Base-by-base conservation (phyloP, 2,329 filamentous ascomycete genomes). In the Hymenoscyphus fraxineus region DNA sequence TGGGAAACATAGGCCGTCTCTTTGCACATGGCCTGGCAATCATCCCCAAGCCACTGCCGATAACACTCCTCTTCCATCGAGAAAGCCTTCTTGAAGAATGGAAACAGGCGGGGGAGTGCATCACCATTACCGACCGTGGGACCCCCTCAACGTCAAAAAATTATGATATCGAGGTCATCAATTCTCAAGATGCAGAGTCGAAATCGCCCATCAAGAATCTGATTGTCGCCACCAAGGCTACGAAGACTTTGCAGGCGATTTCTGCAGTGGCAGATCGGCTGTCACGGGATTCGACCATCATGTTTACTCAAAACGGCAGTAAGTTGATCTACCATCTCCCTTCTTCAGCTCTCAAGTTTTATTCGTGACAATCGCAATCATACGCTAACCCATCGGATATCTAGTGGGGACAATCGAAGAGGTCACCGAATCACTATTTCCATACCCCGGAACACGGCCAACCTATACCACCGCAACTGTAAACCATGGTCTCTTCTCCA, bases 1-100 rank as follows among this genome's bases (percentile, higher is more conserved):
- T 90, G 12, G 93, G 93, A 41, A 96, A 92, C 73, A 81, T 97
- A 13, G 93, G 93, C 15, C 86, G 86, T 55, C 85, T 97, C 32
- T 86, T 93, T 68, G 92, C 93, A 32, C 88, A 89, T 73, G 85
- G 86, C 27, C 80, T 97, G 12, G 84, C 86, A 27, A 78, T 79
- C 12, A 32, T 59, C 2, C 71, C 77, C 0, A 77, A 84, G 22
- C 82, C 84, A 2, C 91, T 92, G 4, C 90, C 90, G 0, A 83
- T 97, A 44, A 94, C 92, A 0, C 82, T 97, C 6, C 82, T 97
- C n/a, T 82, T 96, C 41, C 90, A 93, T 72, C 82, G 81, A n/a
- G 75, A 74, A 60, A 77, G 79, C 32, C 79, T 84, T 3, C 76
- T 86, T 2, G 72, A 79, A 59, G 74, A 80, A 22, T 87, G 85